Percentiles rank a stretch among this genome's conserved stretches.
Conservation (phyloP, 2,329 filamentous ascomycete genomes). For the Calonectria montana region DNA sequence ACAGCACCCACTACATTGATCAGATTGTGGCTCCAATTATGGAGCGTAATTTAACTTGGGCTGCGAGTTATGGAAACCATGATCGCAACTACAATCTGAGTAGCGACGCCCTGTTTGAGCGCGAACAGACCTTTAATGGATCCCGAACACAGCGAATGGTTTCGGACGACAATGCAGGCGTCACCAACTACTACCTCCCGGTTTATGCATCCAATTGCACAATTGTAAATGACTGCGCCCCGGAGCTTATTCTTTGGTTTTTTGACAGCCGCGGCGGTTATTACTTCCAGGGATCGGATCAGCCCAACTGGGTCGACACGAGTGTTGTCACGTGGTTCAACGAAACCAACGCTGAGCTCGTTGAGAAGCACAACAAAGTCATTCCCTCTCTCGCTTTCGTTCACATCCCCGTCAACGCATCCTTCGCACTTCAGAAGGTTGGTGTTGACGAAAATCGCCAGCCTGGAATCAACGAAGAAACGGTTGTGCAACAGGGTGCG, state of each 20-base stretch:
- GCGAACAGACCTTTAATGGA: conserved; percentile 38
- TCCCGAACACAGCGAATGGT: conserved; percentile 41
- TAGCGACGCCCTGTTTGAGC: conserved; percentile 30
- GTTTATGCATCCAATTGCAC: conserved; percentile 50
- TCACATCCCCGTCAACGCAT: conserved; percentile 57
- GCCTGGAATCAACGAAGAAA: conserved; percentile 61
- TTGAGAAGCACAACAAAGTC: conserved; percentile 38
- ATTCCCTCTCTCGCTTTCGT: conserved; percentile 62
- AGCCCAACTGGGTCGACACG: conserved; percentile 58
- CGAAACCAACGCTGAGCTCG: conserved; percentile 47
- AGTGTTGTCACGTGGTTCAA: conserved; percentile 59
- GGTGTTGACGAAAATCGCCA: conserved; percentile 51
- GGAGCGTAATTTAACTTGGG: conserved; percentile 66
- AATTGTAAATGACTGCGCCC: conserved; percentile 39
- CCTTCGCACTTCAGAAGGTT: conserved; percentile 36
- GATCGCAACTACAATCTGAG: conserved; percentile 65
- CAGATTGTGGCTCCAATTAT: conserved; percentile 67
- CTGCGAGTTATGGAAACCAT: conserved; percentile 77
- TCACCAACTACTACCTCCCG: conserved; percentile 58
- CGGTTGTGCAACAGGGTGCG: conserved; percentile 53
- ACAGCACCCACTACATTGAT: conserved; percentile 66
- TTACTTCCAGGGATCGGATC: conserved; percentile 52
- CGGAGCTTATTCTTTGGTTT: conserved; percentile 71
- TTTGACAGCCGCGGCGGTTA: conserved; percentile 73
- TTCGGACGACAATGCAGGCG: conserved; percentile 37